Evolutionary conservation across 1,284 basidiomycete species (phyloP).

Genomic region (Takashimella tepidaria): DNA sequence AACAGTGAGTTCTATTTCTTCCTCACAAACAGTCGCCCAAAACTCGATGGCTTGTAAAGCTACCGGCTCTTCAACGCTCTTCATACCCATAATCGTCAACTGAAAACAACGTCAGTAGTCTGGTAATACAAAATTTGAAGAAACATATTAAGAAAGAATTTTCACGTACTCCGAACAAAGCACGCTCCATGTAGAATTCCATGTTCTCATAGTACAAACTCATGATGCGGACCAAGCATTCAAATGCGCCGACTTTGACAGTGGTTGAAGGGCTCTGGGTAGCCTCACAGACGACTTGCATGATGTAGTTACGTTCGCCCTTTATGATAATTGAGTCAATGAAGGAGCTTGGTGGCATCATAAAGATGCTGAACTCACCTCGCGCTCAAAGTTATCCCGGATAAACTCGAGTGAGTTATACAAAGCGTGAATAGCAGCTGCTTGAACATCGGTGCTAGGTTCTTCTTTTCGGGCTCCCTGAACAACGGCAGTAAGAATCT

Average conservation of each 20-base stretch:
- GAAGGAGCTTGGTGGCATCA: too few relatives aligned
- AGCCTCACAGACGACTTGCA: conserved; percentile 99
- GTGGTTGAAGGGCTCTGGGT: conserved; percentile 75
- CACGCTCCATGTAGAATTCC: conserved; percentile 99
- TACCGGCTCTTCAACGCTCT: conserved; percentile 82
- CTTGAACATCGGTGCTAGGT: conserved; percentile 83
- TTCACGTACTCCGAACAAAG: conserved; percentile 89
- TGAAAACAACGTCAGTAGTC: conserved; percentile 45
- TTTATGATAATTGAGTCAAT: too few relatives aligned
- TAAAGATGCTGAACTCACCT: conserved; percentile 55
- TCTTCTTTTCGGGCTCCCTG: conserved; percentile 97
- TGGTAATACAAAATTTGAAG: conserved; percentile 7
- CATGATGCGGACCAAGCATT: conserved; percentile 96
- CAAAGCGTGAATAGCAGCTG: conserved; percentile 89
- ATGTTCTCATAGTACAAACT: conserved; percentile 98
- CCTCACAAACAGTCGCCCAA: conserved; percentile 98
- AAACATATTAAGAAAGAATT: too few relatives aligned
- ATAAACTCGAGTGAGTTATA: conserved; percentile 98
- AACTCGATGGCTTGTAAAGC: conserved; percentile 97
- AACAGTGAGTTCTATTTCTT: conserved; percentile 88
- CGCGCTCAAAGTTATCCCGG: conserved; percentile 93
- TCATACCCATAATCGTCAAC: conserved; percentile 99
- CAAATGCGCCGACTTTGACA: conserved; percentile 90
- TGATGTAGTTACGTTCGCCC: conserved; percentile 99
- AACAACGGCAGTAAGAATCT: conserved; percentile 97